phyloP scores from a whole-genome alignment of 805 yeast species.

The Phaffomyces thermotolerans region DNA sequence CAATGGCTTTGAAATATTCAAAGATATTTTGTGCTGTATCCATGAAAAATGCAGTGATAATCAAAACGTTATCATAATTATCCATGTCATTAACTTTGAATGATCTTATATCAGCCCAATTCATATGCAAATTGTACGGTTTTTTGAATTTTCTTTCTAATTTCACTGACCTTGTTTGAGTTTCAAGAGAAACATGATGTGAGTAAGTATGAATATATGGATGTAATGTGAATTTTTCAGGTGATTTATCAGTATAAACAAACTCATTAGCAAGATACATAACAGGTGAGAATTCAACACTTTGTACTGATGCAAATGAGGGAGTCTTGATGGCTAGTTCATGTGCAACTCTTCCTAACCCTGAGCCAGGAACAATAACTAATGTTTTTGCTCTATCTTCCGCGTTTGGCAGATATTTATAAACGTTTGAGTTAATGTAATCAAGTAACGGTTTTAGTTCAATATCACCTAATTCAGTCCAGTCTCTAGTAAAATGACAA shows the following conservation, averaged over 20 bases:
- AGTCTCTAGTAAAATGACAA: conserved; percentile 75
- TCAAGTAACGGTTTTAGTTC: conserved; percentile 49
- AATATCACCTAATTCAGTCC: conserved; percentile 43
- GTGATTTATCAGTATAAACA: conserved; percentile 31
- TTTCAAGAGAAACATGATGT: conserved; percentile 41
- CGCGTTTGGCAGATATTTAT: conserved; percentile 19
- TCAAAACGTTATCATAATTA: conserved; percentile 39
- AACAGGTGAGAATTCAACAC: conserved; percentile 68
- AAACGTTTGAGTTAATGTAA: conserved; percentile 42
- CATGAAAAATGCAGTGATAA: conserved; percentile 69
- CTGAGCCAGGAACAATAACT: conserved; percentile 81
- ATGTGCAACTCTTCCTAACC: conserved; percentile 72
- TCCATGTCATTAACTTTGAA: conserved; percentile 31
- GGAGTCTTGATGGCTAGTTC: conserved; percentile 39
- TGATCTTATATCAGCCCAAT: conserved; percentile 58
- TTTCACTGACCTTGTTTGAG: conserved; percentile 44
- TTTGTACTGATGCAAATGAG: conserved; percentile 45
- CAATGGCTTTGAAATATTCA: conserved; percentile 64
- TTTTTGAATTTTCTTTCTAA: conserved; percentile 24
- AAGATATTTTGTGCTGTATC: conserved; percentile 89
- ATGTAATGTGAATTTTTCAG: conserved; percentile 19
- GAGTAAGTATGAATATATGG: conserved; percentile 66
- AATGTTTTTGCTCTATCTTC: conserved; percentile 32
- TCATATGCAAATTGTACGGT: conserved; percentile 42
- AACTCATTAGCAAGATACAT: conserved; percentile 69